phyloP scores from a whole-genome alignment of 768 basidiomycete genomes.

The Boletus reticuloceps region DNA sequence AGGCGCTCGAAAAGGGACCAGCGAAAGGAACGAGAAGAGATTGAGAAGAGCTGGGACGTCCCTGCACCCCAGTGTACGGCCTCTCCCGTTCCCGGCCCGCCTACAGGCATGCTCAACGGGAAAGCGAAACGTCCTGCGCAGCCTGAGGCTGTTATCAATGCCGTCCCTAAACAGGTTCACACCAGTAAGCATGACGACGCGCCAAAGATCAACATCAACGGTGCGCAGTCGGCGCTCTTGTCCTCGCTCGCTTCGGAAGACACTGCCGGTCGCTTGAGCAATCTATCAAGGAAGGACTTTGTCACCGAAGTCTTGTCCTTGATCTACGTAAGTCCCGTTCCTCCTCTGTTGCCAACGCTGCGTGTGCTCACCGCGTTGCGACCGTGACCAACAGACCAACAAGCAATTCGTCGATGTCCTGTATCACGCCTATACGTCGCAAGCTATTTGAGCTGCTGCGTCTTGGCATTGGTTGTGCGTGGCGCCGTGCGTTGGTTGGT shows the following conservation, averaged over 20 bases:
- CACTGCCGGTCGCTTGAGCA: slow-evolving; percentile 12
- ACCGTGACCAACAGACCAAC: slow-evolving; percentile 47
- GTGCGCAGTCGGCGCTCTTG: slow-evolving; percentile 22
- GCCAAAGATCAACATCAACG: slow-evolving; percentile 18
- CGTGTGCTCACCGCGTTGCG: not conserved
- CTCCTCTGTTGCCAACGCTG: not conserved
- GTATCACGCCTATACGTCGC: slow-evolving; percentile 48
- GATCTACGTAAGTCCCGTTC: slow-evolving; percentile 49
- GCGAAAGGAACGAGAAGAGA: slow-evolving; percentile 42
- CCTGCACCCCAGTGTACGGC: slow-evolving; percentile 31
- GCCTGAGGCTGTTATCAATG: slow-evolving; percentile 1
- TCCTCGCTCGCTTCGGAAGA: slow-evolving; percentile 23
- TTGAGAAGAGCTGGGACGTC: slow-evolving; percentile 64
- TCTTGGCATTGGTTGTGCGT: not conserved
- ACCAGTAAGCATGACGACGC: not conserved
- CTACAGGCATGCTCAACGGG: slow-evolving; percentile 22
- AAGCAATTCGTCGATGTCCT: slow-evolving; percentile 62
- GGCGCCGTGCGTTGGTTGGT: not conserved
- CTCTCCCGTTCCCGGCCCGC: slow-evolving; percentile 12
- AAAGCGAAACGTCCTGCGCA: slow-evolving; percentile 17
- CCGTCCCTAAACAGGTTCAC: slow-evolving; percentile 2
- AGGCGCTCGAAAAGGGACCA: slow-evolving; percentile 34
- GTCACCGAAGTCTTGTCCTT: slow-evolving; percentile 57
- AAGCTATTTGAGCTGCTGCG: slow-evolving; percentile 5
- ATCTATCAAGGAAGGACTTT: slow-evolving; percentile 53